Percentiles rank a stretch among this genome's conserved stretches.
Conservation (phyloP, 305 asterid species). For the Solanum hybrid region DNA sequence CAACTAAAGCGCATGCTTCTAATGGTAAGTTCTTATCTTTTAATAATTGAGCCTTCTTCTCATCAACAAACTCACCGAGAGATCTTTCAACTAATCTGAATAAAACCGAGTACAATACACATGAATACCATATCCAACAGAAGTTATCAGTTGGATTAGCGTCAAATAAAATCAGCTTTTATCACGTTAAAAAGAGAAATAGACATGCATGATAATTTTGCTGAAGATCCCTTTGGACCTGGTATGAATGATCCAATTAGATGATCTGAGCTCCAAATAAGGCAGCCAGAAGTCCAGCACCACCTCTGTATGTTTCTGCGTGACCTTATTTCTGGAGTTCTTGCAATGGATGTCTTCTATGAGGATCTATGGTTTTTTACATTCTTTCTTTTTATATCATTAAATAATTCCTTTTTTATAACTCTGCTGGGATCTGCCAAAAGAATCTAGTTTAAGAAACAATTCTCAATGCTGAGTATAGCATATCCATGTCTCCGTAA, state of each 20-base stretch:
- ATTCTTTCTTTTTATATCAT: neutral
- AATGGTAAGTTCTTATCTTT: conserved; percentile 71
- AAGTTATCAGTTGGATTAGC: neutral
- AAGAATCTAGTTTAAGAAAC: neutral
- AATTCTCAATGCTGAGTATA: neutral
- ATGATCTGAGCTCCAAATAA: neutral
- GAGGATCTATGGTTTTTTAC: neutral
- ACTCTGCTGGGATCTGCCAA: neutral
- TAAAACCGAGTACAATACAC: conserved; percentile 4
- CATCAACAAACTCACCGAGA: conserved; percentile 80
- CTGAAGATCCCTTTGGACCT: neutral
- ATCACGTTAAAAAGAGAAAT: neutral
- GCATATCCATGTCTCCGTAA: neutral
- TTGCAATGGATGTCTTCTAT: neutral
- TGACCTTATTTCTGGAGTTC: neutral
- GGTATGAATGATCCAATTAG: neutral
- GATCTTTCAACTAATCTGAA: conserved; percentile 64
- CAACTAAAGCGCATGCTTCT: conserved; percentile 64
- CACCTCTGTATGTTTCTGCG: neutral
- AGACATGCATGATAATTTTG: neutral
- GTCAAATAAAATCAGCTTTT: neutral
- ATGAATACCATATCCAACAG: neutral
- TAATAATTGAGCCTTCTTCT: conserved; percentile 55
- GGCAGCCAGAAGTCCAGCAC: neutral
- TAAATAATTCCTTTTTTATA: neutral